Percentiles rank a stretch among this genome's conserved stretches.
Evolutionary conservation across 306 rosid genomes (phyloP).

Genomic region (Dryas alaskensis): DNA sequence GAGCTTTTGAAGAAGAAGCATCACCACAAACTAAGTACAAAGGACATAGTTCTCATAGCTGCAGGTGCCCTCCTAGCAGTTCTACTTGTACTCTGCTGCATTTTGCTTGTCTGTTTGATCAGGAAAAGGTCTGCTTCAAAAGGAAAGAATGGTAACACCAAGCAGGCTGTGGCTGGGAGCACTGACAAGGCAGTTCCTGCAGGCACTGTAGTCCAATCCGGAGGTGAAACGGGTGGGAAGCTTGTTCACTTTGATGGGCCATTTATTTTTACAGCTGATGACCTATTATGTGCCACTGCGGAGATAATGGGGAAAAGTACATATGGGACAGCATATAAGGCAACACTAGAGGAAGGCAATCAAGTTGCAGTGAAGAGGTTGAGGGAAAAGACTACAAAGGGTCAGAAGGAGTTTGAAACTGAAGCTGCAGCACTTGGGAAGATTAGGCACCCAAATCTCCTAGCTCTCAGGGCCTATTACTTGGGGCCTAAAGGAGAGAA

Average conservation of each 20-base stretch:
- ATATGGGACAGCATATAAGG: slow-evolving; percentile 87
- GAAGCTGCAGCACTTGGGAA: slow-evolving; percentile 79
- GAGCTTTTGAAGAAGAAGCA: slow-evolving; percentile 34
- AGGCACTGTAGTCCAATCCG: slow-evolving; percentile 50
- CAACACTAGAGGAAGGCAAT: slow-evolving; percentile 78
- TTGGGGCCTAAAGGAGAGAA: slow-evolving; percentile 74
- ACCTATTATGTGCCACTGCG: slow-evolving; percentile 83
- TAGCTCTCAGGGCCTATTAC: slow-evolving; percentile 83
- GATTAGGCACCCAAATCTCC: slow-evolving; percentile 68
- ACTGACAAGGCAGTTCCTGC: slow-evolving; percentile 47
- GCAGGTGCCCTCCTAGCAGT: slow-evolving; percentile 66
- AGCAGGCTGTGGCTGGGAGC: slow-evolving; percentile 39
- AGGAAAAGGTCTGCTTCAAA: slow-evolving; percentile 57
- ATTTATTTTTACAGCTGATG: slow-evolving; percentile 84
- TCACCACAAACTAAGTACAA: slow-evolving; percentile 57
- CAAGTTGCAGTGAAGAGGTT: slow-evolving; percentile 86
- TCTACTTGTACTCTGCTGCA: slow-evolving; percentile 69
- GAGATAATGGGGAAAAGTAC: slow-evolving; percentile 93
- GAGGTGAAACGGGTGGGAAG: slow-evolving; percentile 68
- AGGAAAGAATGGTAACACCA: slow-evolving; percentile 42
- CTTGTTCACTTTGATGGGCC: slow-evolving; percentile 91
- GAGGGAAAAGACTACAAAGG: slow-evolving; percentile 83
- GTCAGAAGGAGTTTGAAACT: slow-evolving; percentile 75
- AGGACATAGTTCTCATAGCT: slow-evolving; percentile 78
- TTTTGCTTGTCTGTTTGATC: slow-evolving; percentile 64